Evolutionary conservation across 2,329 filamentous ascomycete genomes (phyloP), one percentile per base, ranked within the genome.

Genomic region (Chaetomium globosum): DNA sequence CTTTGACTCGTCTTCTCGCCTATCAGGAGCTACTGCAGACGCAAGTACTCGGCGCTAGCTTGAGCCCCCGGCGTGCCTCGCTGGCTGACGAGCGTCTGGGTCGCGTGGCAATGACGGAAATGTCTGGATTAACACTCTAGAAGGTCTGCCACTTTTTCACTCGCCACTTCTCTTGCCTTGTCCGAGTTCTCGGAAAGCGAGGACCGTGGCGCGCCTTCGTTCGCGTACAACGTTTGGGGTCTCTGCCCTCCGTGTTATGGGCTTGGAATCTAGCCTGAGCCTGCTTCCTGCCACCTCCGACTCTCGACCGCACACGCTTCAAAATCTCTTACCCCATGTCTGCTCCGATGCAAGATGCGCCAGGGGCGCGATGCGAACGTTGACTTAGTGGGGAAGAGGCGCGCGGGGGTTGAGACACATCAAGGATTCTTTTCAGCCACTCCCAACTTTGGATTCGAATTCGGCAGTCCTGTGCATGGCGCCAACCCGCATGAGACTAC

Each of bases 1-100:
- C 23, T n/a, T n/a, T n/a, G 13, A 28, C 48, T 51, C 48, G 48
- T 51, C 48, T 51, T 16, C 10, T 51, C 23, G 48, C 48, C 48
- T 51, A 51, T 51, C 48, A 51, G 9, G 21, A 51, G 48, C 48
- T 51, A 48, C 46, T 48, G 46, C 46, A 48, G 46, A 43, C 16
- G 39, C 16, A 43, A 48, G 46, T 23, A 23, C 46, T 9, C 19
- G 12, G 8, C 39, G 19, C 39, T 19, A 43, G 39, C 26, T n/a
- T 16, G n/a, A n/a, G 19, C 23, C 46, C 8, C 46, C 7, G 21
- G 8, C 9, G 39, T 23, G 46, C 46, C 46, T 23, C 12, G 46
- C 46, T 48, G n/a, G 46, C 46, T 48, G 46, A 48, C 46, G 46
- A 23, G 46, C 46, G 46, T 48, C 46, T 23, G n/a, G 46, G 46